Base-by-base conservation (phyloP, 257 asterid genomes). In the Przewalskia tangutica region DNA sequence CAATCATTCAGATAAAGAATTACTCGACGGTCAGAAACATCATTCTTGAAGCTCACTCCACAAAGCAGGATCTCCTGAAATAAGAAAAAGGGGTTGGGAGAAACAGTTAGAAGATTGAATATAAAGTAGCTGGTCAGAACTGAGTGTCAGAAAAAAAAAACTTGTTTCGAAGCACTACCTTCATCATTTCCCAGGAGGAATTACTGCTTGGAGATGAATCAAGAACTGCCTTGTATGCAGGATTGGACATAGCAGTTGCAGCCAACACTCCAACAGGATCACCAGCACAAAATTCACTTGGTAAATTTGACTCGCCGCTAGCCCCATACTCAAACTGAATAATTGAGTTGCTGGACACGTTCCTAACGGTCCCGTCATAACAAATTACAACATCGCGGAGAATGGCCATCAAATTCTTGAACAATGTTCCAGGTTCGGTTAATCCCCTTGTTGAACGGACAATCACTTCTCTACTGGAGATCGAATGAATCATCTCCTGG, bases 161-260 rank as follows among this genome's bases (percentile, higher is more conserved):
- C 62, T 14, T 27, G 70, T 65, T 67, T 63, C 36, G 18, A 65
- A 34, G 36, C 78, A 81, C 67, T 82, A 94, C 99, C 95, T 96
- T 96, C 99, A 96, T 96, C 98, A 96, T 96, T 85, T 94, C 96
- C 99, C 99, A 96, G 62, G 99, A 93, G 50, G 94, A 91, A 84
- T 96, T 94, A 87, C 99, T 96, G 80, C 97, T 96, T 27, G 98
- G 89, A 83, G 99, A 94, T 82, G 99, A 96, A 93, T 96, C 99
- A 79, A 96, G 89, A 55, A 96, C 99, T 8, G 99, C 99, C 90
- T 96, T 96, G 90, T 96, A 96, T 4, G 99, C 99, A 38, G 99
- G 99, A 90, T 94, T 96, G 44, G 99, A 96, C 98, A 96, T 96
- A 65, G 99, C 98, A 78, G 99, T 96, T 81, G 99, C 98, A 83